A percentile compares a stretch with the other conserved stretches of the same genome.
Evolutionary conservation across 352 stramenopile genomes (phyloP).

Genomic region (Phytophthora melonis): DNA sequence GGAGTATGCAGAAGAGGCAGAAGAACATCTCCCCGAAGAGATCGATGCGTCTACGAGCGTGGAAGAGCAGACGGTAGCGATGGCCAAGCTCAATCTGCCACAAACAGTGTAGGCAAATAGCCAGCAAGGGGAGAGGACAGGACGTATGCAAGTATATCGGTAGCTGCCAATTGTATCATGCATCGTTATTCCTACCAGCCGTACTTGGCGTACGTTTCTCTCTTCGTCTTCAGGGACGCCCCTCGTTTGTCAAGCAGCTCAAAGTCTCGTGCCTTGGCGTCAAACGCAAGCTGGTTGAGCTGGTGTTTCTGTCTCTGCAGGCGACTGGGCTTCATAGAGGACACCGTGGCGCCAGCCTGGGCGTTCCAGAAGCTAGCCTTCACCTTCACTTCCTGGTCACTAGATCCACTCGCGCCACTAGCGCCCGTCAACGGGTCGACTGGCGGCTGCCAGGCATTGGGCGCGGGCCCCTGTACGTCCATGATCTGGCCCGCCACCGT

Average conservation of each 20-base stretch:
- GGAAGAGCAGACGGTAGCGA: constrained; percentile 36
- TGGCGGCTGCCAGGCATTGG: constrained; percentile 66
- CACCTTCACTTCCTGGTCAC: constrained; percentile 59
- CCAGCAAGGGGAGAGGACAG: neutral
- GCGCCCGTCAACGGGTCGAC: constrained; percentile 31
- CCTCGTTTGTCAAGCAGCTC: constrained; percentile 76
- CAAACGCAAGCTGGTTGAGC: constrained; percentile 85
- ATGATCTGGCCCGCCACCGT: constrained; percentile 67
- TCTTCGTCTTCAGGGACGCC: constrained; percentile 75
- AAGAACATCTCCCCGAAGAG: constrained; percentile 19
- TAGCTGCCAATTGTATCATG: constrained; percentile 20
- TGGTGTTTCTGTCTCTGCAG: constrained; percentile 85
- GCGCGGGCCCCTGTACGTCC: constrained; percentile 62
- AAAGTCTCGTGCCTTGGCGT: constrained; percentile 77
- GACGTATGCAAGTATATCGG: constrained; percentile 14
- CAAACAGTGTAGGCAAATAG: constrained; percentile 11
- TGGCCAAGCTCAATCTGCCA: constrained; percentile 39
- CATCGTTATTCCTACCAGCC: constrained; percentile 56
- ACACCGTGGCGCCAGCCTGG: constrained; percentile 55
- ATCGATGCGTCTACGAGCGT: constrained; percentile 20
- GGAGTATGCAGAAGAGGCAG: constrained; percentile 16
- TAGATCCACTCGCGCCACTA: constrained; percentile 13
- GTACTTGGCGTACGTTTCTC: constrained; percentile 85
- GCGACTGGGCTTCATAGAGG: constrained; percentile 71
- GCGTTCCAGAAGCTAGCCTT: constrained; percentile 82